phyloP scores from a whole-genome alignment of 2,329 filamentous ascomycete species.

The Aspergillus sp. region DNA sequence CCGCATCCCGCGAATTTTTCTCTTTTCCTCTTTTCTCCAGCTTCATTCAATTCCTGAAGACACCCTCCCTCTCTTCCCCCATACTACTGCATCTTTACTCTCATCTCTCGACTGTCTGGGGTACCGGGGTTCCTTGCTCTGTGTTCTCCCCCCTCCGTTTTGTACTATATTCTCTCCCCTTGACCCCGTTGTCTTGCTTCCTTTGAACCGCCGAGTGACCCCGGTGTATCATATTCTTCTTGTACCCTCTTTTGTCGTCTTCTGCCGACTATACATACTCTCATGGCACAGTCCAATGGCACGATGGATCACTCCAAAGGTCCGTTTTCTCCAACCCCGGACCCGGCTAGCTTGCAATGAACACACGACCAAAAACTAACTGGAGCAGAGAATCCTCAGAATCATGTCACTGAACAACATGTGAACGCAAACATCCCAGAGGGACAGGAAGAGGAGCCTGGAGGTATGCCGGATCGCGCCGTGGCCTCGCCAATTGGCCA shows the following conservation, averaged over 20 bases:
- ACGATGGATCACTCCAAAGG: constrained; percentile 33
- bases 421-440: constrained; percentile 26
- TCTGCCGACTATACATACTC: constrained; percentile 9
- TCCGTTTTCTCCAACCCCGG: constrained; percentile 10
- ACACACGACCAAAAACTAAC: constrained; percentile 9
- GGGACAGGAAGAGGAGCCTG: constrained; percentile 25
- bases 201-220: constrained; percentile 6
- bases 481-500: too few species aligned
- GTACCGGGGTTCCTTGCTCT: constrained; percentile 24
- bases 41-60: constrained; percentile 11
- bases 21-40: constrained; percentile 20
- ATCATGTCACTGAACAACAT: constrained; percentile 18
- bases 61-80: constrained; percentile 7
- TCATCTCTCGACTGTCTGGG: constrained; percentile 20
- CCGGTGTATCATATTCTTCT: constrained; percentile 3
- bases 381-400: constrained; percentile 21
- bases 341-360: constrained; percentile 1
- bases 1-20: constrained; percentile 16
- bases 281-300: constrained; percentile 34
- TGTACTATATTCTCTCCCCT: constrained; percentile 23
- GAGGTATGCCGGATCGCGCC: constrained; percentile 22
- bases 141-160: constrained; percentile 22
- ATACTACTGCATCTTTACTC: constrained; percentile 7
- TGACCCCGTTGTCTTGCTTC: constrained; percentile 10
- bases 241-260: constrained; percentile 6